phyloP scores from a whole-genome alignment of 2,329 filamentous ascomycete genomes.

The Nannizziopsis arthrosporioides region DNA sequence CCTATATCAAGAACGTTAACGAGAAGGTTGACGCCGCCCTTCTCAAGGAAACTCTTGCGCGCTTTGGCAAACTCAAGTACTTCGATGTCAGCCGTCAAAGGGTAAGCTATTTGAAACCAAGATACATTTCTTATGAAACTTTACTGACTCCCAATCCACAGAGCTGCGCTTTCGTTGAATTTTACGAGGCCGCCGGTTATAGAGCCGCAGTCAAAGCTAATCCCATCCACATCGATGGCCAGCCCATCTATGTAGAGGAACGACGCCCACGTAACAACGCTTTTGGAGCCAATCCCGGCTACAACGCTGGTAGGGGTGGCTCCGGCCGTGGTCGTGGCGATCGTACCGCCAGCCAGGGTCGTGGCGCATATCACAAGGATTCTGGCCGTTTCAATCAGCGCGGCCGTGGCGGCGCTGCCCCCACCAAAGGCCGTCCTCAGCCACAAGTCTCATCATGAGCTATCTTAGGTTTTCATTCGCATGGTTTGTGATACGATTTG shows the following conservation, averaged over 20 bases:
- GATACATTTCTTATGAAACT: not conserved
- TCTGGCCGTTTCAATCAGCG: constrained; percentile 54
- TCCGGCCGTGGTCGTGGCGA: constrained; percentile 57
- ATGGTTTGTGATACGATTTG: not conserved
- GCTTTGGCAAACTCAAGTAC: constrained; percentile 54
- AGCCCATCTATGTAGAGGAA: constrained; percentile 78
- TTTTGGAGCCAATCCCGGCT: constrained; percentile 52
- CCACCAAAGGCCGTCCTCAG: constrained; percentile 31
- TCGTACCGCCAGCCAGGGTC: constrained; percentile 51
- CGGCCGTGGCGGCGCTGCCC: constrained; percentile 49
- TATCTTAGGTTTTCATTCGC: not conserved
- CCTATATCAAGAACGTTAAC: constrained; percentile 91
- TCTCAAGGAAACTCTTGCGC: constrained; percentile 57
- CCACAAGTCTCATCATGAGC: constrained; percentile 5
- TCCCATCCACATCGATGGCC: constrained; percentile 71
- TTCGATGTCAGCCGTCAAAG: constrained; percentile 58
- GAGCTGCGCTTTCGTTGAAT: constrained; percentile 98
- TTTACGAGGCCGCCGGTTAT: constrained; percentile 67
- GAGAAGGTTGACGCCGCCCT: constrained; percentile 70
- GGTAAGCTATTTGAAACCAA: constrained; percentile 42
- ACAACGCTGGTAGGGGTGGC: constrained; percentile 50
- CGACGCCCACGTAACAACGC: constrained; percentile 64
- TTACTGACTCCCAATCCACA: constrained; percentile 29
- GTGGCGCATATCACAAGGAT: constrained; percentile 58
- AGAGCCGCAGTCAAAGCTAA: constrained; percentile 72